Evolutionary conservation across 768 basidiomycete species (phyloP).

Genomic region (Hebeloma cylindrosporum): DNA sequence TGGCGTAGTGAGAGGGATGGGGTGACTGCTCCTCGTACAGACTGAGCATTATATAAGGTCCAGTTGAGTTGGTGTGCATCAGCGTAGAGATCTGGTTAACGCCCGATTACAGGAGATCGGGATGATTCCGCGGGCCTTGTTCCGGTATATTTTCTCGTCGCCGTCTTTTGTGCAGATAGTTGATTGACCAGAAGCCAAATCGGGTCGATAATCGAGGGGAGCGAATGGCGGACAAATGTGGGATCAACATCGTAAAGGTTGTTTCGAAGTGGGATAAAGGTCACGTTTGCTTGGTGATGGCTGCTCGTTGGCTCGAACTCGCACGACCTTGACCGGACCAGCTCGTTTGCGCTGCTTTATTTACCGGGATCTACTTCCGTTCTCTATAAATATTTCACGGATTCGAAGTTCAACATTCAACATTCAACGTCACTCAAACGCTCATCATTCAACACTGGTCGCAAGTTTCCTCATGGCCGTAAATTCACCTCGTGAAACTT

Average conservation of each 20-base stretch:
- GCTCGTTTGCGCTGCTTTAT: too few species aligned
- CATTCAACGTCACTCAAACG: too few species aligned
- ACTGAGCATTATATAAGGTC: constrained; percentile 24
- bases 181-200: constrained; percentile 12
- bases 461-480: too few species aligned
- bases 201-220: constrained; percentile 19
- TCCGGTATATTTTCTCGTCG: constrained; percentile 29
- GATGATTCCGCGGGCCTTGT: constrained; percentile 27
- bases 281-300: too few species aligned
- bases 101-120: constrained; percentile 12
- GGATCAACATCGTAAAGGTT: constrained; percentile 21
- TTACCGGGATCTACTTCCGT: too few species aligned
- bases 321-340: too few species aligned
- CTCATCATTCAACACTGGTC: too few species aligned
- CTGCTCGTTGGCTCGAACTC: too few species aligned
- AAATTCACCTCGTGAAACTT: constrained; percentile 40
- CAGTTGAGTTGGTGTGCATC: constrained; percentile 22
- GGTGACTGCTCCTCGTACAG: neutral
- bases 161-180: constrained; percentile 16
- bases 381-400: too few species aligned
- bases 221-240: constrained; percentile 13
- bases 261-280: constrained; percentile 17
- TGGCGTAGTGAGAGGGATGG: neutral
- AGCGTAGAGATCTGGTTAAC: constrained; percentile 16
- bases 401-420: too few species aligned